phyloP scores from a whole-genome alignment of 495 filamentous ascomycete genomes.

The Neurospora sp. region DNA sequence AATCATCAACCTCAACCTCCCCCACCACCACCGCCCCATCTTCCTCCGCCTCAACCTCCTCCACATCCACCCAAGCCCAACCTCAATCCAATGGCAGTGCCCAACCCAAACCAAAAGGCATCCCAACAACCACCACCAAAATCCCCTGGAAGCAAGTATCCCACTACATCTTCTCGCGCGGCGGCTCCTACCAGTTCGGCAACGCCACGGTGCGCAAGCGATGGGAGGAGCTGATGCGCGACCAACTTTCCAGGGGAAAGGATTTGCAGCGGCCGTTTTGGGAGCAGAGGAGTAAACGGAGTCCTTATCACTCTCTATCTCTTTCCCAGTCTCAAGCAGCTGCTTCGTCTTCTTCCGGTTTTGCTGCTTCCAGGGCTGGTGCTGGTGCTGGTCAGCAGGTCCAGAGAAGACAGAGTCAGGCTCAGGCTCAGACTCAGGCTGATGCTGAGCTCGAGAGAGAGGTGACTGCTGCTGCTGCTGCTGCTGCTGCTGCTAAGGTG shows the following conservation, averaged over 20 bases:
- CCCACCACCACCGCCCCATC: neutral
- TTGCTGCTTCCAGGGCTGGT: too few species aligned
- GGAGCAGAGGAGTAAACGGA: neutral
- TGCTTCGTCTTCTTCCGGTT: neutral
- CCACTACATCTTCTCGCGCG: slow-evolving; percentile 57
- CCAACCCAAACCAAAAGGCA: too few species aligned
- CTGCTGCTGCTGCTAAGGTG: neutral
- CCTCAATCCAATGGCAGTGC: too few species aligned
- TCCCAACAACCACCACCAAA: slow-evolving; percentile 24
- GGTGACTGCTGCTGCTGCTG: neutral
- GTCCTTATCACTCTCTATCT: neutral
- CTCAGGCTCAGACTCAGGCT: neutral
- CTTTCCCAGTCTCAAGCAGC: neutral
- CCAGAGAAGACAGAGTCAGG: too few species aligned
- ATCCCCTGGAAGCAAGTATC: slow-evolving; percentile 78
- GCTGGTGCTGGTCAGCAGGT: too few species aligned
- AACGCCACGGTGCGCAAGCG: slow-evolving; percentile 84
- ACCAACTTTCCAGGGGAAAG: slow-evolving; percentile 7
- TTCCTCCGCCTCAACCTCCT: neutral
- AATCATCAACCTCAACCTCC: too few species aligned
- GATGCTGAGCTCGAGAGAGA: neutral
- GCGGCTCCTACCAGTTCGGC: slow-evolving; percentile 77
- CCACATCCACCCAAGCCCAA: neutral
- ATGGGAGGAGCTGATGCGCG: slow-evolving; percentile 45
- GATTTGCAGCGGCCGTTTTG: slow-evolving; percentile 8